phyloP scores from a whole-genome alignment of 2,329 filamentous ascomycete genomes.

The Tympanopsis confertula region DNA sequence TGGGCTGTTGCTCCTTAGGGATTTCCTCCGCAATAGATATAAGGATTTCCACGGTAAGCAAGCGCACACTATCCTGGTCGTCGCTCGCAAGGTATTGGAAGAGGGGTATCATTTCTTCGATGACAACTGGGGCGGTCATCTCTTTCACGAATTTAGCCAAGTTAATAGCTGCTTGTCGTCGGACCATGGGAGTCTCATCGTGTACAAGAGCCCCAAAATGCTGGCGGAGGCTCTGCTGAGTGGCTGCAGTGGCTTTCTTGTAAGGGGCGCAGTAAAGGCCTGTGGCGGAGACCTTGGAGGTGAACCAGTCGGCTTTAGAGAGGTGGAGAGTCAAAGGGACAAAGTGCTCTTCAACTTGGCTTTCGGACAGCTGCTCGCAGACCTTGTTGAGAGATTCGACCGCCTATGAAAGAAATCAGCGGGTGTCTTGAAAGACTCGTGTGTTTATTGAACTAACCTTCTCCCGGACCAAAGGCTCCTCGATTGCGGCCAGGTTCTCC shows the following conservation, averaged over 20 bases:
- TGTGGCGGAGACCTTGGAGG: slow-evolving; percentile 95
- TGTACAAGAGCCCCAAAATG: slow-evolving; percentile 89
- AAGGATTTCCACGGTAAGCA: slow-evolving; percentile 90
- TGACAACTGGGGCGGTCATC: slow-evolving; percentile 81
- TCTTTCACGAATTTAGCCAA: slow-evolving; percentile 95
- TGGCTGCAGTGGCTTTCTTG: slow-evolving; percentile 73
- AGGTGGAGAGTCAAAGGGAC: slow-evolving; percentile 90
- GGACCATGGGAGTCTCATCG: slow-evolving; percentile 98
- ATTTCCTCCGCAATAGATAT: slow-evolving; percentile 95
- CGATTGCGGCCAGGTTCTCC: slow-evolving; percentile 95
- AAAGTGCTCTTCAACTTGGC: slow-evolving; percentile 95
- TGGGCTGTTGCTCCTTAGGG: slow-evolving; percentile 94
- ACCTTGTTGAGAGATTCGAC: slow-evolving; percentile 99
- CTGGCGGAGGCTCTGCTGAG: slow-evolving; percentile 82
- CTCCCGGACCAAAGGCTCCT: slow-evolving; percentile 93
- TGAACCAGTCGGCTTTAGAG: slow-evolving; percentile 99
- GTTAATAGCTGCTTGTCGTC: slow-evolving; percentile 91
- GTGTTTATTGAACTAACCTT: slow-evolving; percentile 76
- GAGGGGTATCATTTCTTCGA: slow-evolving; percentile 97
- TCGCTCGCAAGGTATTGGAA: slow-evolving; percentile 95
- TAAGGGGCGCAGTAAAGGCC: slow-evolving; percentile 91
- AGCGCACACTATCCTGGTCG: slow-evolving; percentile 92
- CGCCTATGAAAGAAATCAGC: slow-evolving; percentile 43
- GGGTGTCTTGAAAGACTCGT: slow-evolving; percentile 83
- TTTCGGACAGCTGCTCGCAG: slow-evolving; percentile 77